phyloP scores from a whole-genome alignment of 2,329 filamentous ascomycete genomes.

The Lecanicillium sp. region DNA sequence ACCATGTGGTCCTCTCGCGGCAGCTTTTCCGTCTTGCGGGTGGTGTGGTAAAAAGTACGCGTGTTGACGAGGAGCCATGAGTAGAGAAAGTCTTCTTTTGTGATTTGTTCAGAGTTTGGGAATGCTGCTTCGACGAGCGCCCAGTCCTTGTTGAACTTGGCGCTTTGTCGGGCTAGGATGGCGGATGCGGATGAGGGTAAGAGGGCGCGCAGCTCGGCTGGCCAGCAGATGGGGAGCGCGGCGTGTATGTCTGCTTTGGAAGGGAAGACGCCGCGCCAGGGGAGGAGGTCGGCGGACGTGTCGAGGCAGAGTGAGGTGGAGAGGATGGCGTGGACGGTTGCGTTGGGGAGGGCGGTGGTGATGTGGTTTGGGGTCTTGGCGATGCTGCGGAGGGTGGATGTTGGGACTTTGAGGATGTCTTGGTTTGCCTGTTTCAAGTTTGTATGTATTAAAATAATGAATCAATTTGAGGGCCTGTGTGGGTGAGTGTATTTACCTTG shows the following conservation, averaged over 20 bases:
- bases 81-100: constrained; percentile 39
- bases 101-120: constrained; percentile 9
- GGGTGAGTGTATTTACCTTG: constrained; percentile 38
- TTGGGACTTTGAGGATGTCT: constrained; percentile 56
- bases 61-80: constrained; percentile 54
- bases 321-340: constrained; percentile 61
- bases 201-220: constrained; percentile 29
- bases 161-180: constrained; percentile 44
- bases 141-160: constrained; percentile 35
- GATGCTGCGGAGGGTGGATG: constrained; percentile 54
- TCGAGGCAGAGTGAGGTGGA: constrained; percentile 59
- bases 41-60: constrained; percentile 51
- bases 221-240: constrained; percentile 40
- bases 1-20: constrained; percentile 52
- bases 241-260: constrained; percentile 45
- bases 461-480: neutral
- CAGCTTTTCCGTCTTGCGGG: constrained; percentile 31
- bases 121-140: constrained; percentile 19
- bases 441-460: neutral
- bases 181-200: constrained; percentile 32
- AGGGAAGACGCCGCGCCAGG: constrained; percentile 64
- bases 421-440: constrained; percentile 32
- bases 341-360: constrained; percentile 38
- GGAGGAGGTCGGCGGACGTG: constrained; percentile 33
- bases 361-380: constrained; percentile 49